Base-by-base conservation (phyloP, 768 basidiomycete species). In the Mycena alexandri region DNA sequence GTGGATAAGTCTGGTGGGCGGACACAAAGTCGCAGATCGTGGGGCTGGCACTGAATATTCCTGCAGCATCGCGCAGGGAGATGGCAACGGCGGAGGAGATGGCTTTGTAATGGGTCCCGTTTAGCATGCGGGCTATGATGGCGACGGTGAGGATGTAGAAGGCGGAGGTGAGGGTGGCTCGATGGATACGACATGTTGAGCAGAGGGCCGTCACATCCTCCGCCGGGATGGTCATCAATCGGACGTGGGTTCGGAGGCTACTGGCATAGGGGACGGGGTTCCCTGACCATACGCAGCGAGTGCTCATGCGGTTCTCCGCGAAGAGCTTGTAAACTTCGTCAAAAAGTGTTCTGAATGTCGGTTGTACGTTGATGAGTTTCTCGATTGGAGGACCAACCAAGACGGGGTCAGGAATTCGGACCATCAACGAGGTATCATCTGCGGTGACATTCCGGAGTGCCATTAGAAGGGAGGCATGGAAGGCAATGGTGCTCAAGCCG, bases 401-500 rank as follows among this genome's bases (percentile, higher is more conserved):
- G 17, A 71, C 43, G 2, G 66, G 57, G 1, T 72, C 50, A 16
- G 77, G 68, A 25, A 75, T 56, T n/a, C 36, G n/a, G 19, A 76
- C 59, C 38, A 68, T 44, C 2, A 52, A 57, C 16, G 71, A 58
- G 2, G 41, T 34, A 22, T 61, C 54, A 29, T 42, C 21, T 13
- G 41, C 21, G 5, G 51, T 21, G n/a, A 33, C 43, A 29, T 66
- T 52, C 54, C 77, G 74, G 1, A 84, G 73, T 4, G 80, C 77
- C 5, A 63, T 29, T 10, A 78, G 67, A 21, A 84, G 74, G 14
- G 76, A 61, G 25, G 70, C 71, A 63, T 82, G 83, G 58, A 83
- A 81, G 0, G 79, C 78, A 41, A 79, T 60, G 4, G 79, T 78
- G 60, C 81, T 82, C 65, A 78, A 73, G 1, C 82, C 83, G 63